Evolutionary conservation across 768 basidiomycete genomes (phyloP).

Genomic region (Termitomyces sp.): DNA sequence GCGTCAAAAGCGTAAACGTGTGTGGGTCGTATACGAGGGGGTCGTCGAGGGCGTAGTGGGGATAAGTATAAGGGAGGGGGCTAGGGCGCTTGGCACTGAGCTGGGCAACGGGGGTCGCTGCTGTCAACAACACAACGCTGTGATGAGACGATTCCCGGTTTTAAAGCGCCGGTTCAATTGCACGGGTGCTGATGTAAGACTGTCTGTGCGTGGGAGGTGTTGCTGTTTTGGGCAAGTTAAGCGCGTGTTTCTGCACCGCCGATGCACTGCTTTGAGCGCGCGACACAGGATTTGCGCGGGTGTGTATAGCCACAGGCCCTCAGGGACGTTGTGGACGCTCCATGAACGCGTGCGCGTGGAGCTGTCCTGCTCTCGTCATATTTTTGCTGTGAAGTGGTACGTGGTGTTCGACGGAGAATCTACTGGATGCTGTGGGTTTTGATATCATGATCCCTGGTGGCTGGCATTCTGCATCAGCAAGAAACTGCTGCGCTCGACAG

Average conservation of each 20-base stretch:
- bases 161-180: slow-evolving; percentile 26
- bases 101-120: slow-evolving; percentile 13
- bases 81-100: slow-evolving; percentile 12
- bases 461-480: too few relatives aligned
- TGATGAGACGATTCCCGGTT: slow-evolving; percentile 14
- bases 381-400: neutral
- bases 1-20: neutral
- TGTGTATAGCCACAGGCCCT: neutral
- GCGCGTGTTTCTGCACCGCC: neutral
- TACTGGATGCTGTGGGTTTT: too few relatives aligned
- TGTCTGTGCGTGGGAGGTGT: slow-evolving; percentile 25
- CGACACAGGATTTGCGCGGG: too few relatives aligned
- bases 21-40: neutral
- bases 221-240: too few relatives aligned
- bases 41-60: neutral
- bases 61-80: neutral
- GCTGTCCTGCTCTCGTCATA: too few relatives aligned
- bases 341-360: too few relatives aligned
- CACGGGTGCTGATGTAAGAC: slow-evolving; percentile 6
- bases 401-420: neutral
- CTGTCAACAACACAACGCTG: slow-evolving; percentile 18
- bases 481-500: neutral
- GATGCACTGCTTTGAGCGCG: neutral
- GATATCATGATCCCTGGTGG: neutral
- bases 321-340: neutral